Evolutionary conservation across 495 filamentous ascomycete species (phyloP).

Genomic region (Penicillium dipodomyicola): DNA sequence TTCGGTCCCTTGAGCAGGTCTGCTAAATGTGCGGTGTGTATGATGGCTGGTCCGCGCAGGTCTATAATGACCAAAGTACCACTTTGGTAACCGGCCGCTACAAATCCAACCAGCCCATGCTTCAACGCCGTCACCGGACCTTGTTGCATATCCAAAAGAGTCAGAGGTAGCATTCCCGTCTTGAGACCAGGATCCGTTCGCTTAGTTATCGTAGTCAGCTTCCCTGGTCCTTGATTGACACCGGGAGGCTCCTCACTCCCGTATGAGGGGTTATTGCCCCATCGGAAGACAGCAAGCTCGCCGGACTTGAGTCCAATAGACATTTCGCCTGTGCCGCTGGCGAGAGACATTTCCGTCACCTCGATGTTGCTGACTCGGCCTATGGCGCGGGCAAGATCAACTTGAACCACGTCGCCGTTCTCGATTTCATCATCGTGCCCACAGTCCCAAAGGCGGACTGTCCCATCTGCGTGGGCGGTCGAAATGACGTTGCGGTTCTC

Average conservation of each 20-base stretch:
- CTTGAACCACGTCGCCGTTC: conserved; percentile 75
- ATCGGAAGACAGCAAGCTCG: conserved; percentile 83
- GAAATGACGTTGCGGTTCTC: conserved; percentile 78
- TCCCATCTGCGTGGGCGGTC: conserved; percentile 84
- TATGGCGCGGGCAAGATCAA: conserved; percentile 82
- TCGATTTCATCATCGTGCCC: conserved; percentile 92
- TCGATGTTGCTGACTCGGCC: conserved; percentile 74
- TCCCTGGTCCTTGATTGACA: conserved; percentile 51
- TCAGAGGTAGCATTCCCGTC: conserved; percentile 77
- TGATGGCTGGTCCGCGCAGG: conserved; percentile 82
- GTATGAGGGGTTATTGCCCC: conserved; percentile 71
- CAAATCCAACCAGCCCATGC: conserved; percentile 87
- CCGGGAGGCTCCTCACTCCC: conserved; percentile 56
- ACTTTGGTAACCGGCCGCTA: conserved; percentile 78
- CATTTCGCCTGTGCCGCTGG: conserved; percentile 75
- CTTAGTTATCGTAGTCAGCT: conserved; percentile 67
- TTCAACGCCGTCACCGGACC: conserved; percentile 74
- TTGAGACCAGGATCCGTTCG: conserved; percentile 76
- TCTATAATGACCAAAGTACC: conserved; percentile 80
- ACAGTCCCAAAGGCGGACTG: conserved; percentile 82
- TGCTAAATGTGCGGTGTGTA: conserved; percentile 64
- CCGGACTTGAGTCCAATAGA: conserved; percentile 77
- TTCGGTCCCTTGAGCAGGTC: conserved; percentile 70
- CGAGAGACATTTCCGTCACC: conserved; percentile 70
- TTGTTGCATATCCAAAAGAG: conserved; percentile 76